phyloP scores from a whole-genome alignment of 2,329 filamentous ascomycete genomes.

The Fusarium transvaalense region DNA sequence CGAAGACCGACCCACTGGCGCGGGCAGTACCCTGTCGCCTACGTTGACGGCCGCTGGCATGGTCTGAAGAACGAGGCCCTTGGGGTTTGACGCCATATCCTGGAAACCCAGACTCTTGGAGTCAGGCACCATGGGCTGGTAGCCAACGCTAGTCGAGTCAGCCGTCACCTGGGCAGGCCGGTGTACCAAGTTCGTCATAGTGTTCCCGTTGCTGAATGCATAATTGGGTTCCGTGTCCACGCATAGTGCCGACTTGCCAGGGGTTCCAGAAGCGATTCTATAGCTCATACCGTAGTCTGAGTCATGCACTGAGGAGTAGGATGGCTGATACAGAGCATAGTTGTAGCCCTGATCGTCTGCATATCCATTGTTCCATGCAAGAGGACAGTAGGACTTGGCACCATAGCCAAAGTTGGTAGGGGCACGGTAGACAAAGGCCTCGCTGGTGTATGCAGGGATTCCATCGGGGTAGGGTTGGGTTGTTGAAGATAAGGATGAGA shows the following conservation, averaged over 20 bases:
- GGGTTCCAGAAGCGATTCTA: conserved; percentile 41
- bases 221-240: conserved; percentile 48
- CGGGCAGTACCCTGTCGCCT: conserved; percentile 41
- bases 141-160: conserved; percentile 14
- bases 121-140: conserved; percentile 20
- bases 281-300: conserved; percentile 47
- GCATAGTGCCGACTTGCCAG: conserved; percentile 44
- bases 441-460: conserved; percentile 32
- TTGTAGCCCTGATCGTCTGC: conserved; percentile 46
- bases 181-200: conserved; percentile 31
- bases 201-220: conserved; percentile 39
- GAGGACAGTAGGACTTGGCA: conserved; percentile 45
- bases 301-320: conserved; percentile 41
- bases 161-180: conserved; percentile 18
- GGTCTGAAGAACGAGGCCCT: conserved; percentile 40
- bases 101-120: conserved; percentile 17
- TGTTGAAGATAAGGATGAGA: conserved; percentile 27
- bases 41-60: conserved; percentile 31
- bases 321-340: conserved; percentile 44
- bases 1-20: conserved; percentile 31
- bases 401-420: conserved; percentile 44
- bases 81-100: conserved; percentile 28
- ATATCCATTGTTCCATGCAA: conserved; percentile 46
- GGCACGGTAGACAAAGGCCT: conserved; percentile 39
- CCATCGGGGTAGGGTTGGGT: conserved; percentile 38